Evolutionary conservation across 2,329 filamentous ascomycete genomes (phyloP).

Genomic region (Emergomyces pasteurianus): DNA sequence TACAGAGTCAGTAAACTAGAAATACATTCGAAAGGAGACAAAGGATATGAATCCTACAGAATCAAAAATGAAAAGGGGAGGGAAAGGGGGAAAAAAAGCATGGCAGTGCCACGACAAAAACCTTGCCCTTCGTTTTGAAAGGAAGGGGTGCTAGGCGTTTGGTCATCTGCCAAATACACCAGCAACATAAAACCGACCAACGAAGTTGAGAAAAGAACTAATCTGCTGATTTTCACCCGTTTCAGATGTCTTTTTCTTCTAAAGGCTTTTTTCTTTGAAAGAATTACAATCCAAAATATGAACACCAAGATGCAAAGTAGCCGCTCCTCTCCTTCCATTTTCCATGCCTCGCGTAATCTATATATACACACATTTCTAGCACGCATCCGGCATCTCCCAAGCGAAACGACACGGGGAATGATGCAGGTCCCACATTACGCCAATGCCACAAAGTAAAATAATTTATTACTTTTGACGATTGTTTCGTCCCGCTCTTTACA

Average conservation of each 20-base stretch:
- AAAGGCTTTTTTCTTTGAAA: too few relatives aligned
- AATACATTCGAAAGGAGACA: background rate
- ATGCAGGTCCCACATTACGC: background rate
- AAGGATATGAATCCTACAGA: background rate
- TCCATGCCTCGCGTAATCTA: background rate
- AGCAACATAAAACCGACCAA: background rate
- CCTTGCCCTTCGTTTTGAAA: background rate
- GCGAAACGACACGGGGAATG: background rate
- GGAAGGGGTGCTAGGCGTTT: background rate
- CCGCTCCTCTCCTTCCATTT: background rate
- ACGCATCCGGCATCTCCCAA: background rate
- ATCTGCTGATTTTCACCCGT: background rate
- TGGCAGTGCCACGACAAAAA: background rate
- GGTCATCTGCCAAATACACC: background rate
- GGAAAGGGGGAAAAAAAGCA: background rate
- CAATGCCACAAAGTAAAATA: background rate
- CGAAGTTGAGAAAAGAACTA: background rate
- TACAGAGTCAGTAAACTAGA: background rate
- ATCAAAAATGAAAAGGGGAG: background rate
- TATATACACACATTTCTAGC: background rate
- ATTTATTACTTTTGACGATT: background rate
- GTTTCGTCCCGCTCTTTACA: constrained; percentile 20
- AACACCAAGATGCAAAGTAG: background rate
- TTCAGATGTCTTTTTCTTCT: too few relatives aligned
- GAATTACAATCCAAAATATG: background rate